Percentiles rank a stretch among this genome's conserved stretches.
phyloP scores from a whole-genome alignment of 2,329 filamentous ascomycete genomes.

The Lasiodiplodia sp. region DNA sequence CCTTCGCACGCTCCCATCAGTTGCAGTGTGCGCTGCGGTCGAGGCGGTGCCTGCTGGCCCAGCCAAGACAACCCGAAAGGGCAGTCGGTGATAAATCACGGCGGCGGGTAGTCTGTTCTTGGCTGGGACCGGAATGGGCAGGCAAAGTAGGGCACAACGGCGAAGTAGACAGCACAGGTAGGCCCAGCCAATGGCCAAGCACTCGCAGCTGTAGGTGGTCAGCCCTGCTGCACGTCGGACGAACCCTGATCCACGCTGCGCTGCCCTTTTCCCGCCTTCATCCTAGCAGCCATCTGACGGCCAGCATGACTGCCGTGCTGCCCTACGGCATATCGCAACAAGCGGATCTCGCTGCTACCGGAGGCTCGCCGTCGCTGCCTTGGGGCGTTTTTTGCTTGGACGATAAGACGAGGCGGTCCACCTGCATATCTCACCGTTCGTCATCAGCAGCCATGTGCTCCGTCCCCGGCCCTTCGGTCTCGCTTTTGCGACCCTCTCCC shows the following conservation, averaged over 20 bases:
- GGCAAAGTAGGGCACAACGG: background rate
- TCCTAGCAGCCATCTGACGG: slow-evolving; percentile 6
- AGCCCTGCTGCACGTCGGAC: slow-evolving; percentile 11
- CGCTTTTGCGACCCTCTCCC: slow-evolving; percentile 1
- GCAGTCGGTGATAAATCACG: background rate
- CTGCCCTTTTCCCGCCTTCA: background rate
- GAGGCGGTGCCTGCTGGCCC: background rate
- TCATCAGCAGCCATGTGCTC: slow-evolving; percentile 4
- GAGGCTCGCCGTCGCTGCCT: background rate
- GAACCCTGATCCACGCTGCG: slow-evolving; percentile 16
- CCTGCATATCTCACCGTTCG: slow-evolving; percentile 10
- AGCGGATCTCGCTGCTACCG: background rate
- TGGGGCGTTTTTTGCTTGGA: slow-evolving; percentile 21
- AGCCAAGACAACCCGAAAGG: background rate
- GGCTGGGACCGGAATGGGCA: background rate
- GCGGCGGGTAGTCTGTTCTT: background rate
- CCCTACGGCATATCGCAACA: background rate
- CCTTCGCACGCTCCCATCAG: background rate
- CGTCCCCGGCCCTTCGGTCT: background rate
- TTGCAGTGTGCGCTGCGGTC: background rate
- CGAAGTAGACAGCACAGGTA: background rate
- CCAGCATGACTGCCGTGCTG: slow-evolving; percentile 9
- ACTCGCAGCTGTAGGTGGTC: slow-evolving; percentile 5
- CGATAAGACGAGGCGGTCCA: slow-evolving; percentile 28
- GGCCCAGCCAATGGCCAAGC: background rate